These are phyloP conservation scores for Daedaleopsis sinensis DNA, from an alignment of 768 basidiomycete species.

Conservation along the genomic window DNA sequence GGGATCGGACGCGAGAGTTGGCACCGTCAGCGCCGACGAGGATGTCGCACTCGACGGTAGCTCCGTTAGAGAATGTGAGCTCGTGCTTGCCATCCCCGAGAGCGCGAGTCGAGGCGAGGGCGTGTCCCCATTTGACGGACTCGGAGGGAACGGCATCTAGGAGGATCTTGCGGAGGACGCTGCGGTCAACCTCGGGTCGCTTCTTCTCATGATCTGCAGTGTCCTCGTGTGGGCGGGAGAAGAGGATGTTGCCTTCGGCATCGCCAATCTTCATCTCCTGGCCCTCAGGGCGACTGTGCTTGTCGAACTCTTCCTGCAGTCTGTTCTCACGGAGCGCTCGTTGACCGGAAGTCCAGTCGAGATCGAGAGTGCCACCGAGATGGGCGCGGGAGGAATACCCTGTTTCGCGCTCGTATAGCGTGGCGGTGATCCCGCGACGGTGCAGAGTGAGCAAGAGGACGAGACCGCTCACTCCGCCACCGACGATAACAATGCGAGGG, in stretches of 20 bases:
- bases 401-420: conserved; percentile 4
- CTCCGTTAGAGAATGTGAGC: background rate
- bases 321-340: conserved; percentile 4
- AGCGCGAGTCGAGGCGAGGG: background rate
- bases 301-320: background rate
- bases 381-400: background rate
- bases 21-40: conserved; percentile 44
- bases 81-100: background rate
- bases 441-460: conserved; percentile 4
- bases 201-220: background rate
- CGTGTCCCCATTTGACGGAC: conserved; percentile 1
- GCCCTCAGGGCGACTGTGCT: background rate
- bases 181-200: background rate
- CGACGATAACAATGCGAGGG: conserved; percentile 9
- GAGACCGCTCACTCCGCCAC: conserved; percentile 5
- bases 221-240: background rate
- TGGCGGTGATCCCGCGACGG: conserved; percentile 3
- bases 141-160: conserved; percentile 1
- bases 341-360: background rate
- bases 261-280: background rate
- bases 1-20: conserved; percentile 40
- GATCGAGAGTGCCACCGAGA: background rate
- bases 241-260: background rate
- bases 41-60: conserved; percentile 17
- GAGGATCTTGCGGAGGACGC: background rate